phyloP scores from a whole-genome alignment of 148 eudicot genomes.

The Pouteria glomerata region DNA sequence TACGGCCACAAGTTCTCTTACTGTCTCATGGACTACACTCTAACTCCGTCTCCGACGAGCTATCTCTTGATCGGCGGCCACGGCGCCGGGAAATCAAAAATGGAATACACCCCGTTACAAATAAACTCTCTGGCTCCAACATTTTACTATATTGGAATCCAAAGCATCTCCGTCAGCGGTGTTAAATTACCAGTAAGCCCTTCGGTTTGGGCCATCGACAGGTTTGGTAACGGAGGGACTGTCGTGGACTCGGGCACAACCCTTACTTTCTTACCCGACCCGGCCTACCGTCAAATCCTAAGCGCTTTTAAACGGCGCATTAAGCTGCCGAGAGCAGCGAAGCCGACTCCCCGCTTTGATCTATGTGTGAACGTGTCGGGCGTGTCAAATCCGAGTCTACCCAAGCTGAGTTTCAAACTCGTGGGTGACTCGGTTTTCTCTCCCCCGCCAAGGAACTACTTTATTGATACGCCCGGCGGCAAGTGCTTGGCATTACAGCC shows the following conservation, averaged over 20 bases:
- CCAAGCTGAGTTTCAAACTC: constrained; percentile 45
- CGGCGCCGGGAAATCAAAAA: neutral
- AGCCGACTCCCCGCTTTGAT: constrained; percentile 42
- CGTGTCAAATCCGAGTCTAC: constrained; percentile 24
- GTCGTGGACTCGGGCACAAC: constrained; percentile 64
- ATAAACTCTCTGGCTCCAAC: constrained; percentile 37
- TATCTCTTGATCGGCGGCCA: constrained; percentile 47
- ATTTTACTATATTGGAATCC: constrained; percentile 52
- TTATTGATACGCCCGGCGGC: constrained; percentile 40
- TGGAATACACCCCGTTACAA: constrained; percentile 37
- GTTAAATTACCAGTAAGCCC: constrained; percentile 42
- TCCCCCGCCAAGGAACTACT: constrained; percentile 54
- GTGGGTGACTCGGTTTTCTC: constrained; percentile 43
- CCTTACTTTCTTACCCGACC: constrained; percentile 37
- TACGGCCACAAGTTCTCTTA: constrained; percentile 57
- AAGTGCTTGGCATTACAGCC: constrained; percentile 58
- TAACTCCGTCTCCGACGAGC: constrained; percentile 58
- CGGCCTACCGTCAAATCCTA: constrained; percentile 33
- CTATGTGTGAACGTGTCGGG: constrained; percentile 44
- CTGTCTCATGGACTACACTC: constrained; percentile 58
- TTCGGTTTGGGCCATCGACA: constrained; percentile 51
- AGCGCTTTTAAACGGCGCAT: constrained; percentile 30
- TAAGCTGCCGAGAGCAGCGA: constrained; percentile 29
- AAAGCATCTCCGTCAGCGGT: constrained; percentile 26
- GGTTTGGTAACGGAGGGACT: constrained; percentile 50